Base-by-base conservation (phyloP, 805 yeast genomes). In the Barnettozyma vustinii region DNA sequence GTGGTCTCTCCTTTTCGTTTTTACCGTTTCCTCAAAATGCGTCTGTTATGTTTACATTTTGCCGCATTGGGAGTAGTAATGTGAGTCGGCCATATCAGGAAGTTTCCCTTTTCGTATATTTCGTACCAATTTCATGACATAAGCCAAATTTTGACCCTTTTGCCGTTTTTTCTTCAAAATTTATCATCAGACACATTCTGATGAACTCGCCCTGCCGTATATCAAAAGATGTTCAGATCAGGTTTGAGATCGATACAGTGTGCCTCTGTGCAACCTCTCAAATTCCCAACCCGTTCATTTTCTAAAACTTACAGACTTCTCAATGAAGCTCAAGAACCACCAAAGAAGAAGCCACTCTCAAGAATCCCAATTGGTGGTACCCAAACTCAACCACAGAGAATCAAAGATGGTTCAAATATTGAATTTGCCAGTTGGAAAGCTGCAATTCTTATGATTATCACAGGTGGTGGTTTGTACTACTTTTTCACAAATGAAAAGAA, bases 381-480 rank as follows among this genome's bases (percentile, higher is more conserved):
- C 1, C 57, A 63, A 12, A 63, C 68, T 4, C 49, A 67, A 41
- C 48, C 57, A 41, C 60, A 57, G 49, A 53, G 60, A 52, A 56
- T 71, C 46, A 66, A 71, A 51, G 68, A 64, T 49, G 65, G 73
- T 3, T 66, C 68, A 12, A 71, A 79, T 37, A 74, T 86, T 48
- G 95, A 87, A 59, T 84, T 84, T 67, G 79, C 92, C 10, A 76
- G 90, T 9, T 89, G 97, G 95, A 87, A 86, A 60, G 90, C 96
- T 1, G 81, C 87, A 16, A 66, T 80, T 1, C 61, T 89, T 25
- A 77, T 91, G 62, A 50, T 86, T 2, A 71, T 74, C 0, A 81
- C 81, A 18, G 97, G 97, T 25, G 84, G 84, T 21, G 84, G 76
- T 1, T 68, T 85, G 49, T 84, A 88, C 15, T 83, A 72, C 62